Percentiles rank a stretch among this genome's conserved stretches.
Conservation (phyloP, 352 stramenopile species). For the Plasmopara muralis region DNA sequence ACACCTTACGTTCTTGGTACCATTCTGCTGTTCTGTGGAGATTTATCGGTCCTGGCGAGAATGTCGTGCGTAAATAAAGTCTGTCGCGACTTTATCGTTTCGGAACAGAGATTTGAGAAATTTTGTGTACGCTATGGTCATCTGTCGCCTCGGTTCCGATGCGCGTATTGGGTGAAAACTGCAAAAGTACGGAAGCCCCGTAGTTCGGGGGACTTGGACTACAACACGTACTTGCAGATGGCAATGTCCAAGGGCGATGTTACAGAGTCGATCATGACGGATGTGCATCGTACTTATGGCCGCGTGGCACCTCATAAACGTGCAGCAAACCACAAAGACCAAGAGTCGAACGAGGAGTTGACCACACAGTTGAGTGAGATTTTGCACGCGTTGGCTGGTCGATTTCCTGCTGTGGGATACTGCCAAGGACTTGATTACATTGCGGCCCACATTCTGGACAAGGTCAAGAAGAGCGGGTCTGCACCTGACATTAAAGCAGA, state of each 20-base stretch:
- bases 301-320: conserved; percentile 76
- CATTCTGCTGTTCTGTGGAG: conserved; percentile 64
- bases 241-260: conserved; percentile 77
- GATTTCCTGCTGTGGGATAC: conserved; percentile 80
- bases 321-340: conserved; percentile 41
- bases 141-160: conserved; percentile 42
- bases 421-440: conserved; percentile 89
- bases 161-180: conserved; percentile 73
- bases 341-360: conserved; percentile 60
- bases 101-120: conserved; percentile 61
- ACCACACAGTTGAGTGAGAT: conserved; percentile 73
- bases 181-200: conserved; percentile 36
- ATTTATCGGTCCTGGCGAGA: conserved; percentile 38
- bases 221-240: conserved; percentile 82
- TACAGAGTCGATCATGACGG: conserved; percentile 78
- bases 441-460: conserved; percentile 68
- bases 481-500: conserved; percentile 35
- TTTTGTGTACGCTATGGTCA: conserved; percentile 80
- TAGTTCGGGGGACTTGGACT: conserved; percentile 57
- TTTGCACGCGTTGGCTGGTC: conserved; percentile 67
- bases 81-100: conserved; percentile 53
- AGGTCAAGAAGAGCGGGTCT: conserved; percentile 62
- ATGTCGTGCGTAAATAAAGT: conserved; percentile 50
- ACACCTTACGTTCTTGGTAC: conserved; percentile 64
- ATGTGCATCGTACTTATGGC: conserved; percentile 77